These are phyloP conservation scores for Phlebiopsis flavidoalba DNA, from an alignment of 768 basidiomycete species.

Conservation along the genomic window DNA sequence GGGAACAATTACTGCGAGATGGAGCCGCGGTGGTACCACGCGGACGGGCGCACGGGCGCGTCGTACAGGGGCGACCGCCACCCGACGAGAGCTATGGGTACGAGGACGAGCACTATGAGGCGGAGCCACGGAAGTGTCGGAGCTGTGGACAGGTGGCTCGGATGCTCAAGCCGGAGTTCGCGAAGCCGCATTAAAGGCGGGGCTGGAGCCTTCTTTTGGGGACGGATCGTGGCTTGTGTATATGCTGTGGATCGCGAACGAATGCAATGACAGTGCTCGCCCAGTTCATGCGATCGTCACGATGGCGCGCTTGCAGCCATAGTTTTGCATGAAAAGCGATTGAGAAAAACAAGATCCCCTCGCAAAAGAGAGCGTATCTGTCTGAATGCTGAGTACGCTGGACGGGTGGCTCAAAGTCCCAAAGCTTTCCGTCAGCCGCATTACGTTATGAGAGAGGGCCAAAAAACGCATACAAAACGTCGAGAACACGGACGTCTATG, in stretches of 20 bases:
- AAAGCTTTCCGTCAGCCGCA: too few species aligned
- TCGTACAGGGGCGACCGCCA: slow-evolving; percentile 23
- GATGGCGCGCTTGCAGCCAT: background rate
- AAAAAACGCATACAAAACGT: background rate
- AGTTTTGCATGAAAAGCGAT: too few species aligned
- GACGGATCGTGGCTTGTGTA: too few species aligned
- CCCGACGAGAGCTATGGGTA: slow-evolving; percentile 20
- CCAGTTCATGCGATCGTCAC: too few species aligned
- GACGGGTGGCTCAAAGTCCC: too few species aligned
- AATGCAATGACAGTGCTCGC: too few species aligned
- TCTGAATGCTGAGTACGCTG: too few species aligned
- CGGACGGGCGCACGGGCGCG: slow-evolving; percentile 14
- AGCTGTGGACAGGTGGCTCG: slow-evolving; percentile 25
- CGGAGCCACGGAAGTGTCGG: slow-evolving; percentile 23
- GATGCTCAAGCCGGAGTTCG: slow-evolving; percentile 16
- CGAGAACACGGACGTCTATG: background rate
- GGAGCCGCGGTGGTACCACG: slow-evolving; percentile 28
- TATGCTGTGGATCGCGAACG: too few species aligned
- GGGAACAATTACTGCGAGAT: slow-evolving; percentile 27
- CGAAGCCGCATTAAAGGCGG: background rate
- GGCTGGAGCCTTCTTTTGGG: too few species aligned
- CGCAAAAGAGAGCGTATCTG: too few species aligned
- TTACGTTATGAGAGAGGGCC: background rate
- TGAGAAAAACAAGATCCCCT: too few species aligned
- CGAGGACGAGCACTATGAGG: slow-evolving; percentile 24